Percentiles rank a stretch among this genome's conserved stretches.
Evolutionary conservation across 2,329 filamentous ascomycete species (phyloP).

Genomic region (Calonectria crousiana): DNA sequence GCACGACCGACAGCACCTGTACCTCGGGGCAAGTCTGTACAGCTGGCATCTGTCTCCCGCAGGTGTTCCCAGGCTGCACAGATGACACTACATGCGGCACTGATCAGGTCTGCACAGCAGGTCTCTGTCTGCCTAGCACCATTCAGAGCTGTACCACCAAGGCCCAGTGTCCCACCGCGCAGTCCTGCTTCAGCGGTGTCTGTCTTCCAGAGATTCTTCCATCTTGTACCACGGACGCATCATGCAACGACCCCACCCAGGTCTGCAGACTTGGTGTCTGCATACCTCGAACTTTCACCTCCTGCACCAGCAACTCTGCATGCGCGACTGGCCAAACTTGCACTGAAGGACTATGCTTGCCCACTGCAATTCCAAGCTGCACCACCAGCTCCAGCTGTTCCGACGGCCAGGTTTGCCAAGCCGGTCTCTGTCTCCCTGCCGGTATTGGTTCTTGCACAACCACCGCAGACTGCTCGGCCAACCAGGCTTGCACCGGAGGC

Average conservation of each 20-base stretch:
- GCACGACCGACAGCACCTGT: neutral
- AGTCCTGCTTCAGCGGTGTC: neutral
- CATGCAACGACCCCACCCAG: neutral
- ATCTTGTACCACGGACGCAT: neutral
- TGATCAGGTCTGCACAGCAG: neutral
- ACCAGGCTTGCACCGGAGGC: conserved; percentile 3
- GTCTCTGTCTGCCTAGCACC: conserved; percentile 3
- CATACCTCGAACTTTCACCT: neutral
- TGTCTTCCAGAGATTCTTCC: conserved; percentile 7
- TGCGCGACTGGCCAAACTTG: neutral
- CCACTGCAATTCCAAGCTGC: neutral
- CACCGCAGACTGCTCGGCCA: neutral
- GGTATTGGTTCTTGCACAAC: neutral
- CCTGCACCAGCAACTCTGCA: neutral
- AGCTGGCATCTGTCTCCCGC: conserved; percentile 9
- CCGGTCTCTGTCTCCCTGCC: conserved; percentile 9
- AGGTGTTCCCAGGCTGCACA: conserved; percentile 6
- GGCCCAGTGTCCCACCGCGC: neutral
- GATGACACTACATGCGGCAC: neutral
- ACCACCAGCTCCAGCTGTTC: neutral
- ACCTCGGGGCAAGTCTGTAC: neutral
- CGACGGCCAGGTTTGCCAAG: neutral
- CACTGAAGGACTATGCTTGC: conserved; percentile 7
- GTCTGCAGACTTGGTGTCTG: conserved; percentile 18
- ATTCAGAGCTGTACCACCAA: neutral